Base-by-base conservation (phyloP, 306 rosid species). In the Rubus parviflorus region DNA sequence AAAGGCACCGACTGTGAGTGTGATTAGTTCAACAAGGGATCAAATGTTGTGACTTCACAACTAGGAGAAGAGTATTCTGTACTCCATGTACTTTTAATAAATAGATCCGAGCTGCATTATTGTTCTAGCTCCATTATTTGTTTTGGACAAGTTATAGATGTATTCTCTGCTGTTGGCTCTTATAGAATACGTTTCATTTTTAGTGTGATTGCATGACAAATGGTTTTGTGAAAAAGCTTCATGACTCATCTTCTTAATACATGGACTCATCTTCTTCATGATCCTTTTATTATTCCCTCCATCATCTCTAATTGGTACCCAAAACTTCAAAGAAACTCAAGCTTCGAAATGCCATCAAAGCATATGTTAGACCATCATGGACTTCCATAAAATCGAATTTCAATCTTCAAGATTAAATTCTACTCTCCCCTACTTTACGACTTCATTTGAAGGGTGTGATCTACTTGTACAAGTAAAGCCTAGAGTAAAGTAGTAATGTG, bases 21-120 rank as follows among this genome's bases (percentile, higher is more conserved):
- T 37, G 20, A 72, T 19, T 72, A 35, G 61, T 65, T 72, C 64
- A 72, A 6, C 30, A 10, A 30, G 3, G 52, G 51, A 43, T 67
- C 72, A 67, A 43, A 67, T 65, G 70, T 38, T 65, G 70, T 65
- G 70, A 65, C 45, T 62, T 62, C 68, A 62, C 70, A 65, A 17
- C 47, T 16, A 40, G 70, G 48, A 40, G 70, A 47, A 65, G 25
- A 48, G 72, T 67, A 41, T 67, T 17, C 37, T n/a, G 72, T 67
- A 67, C 52, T 67, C 72, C 49, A 65, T 65, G 52, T 67, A 67
- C 72, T 65, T 40, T 4, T 65, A 19, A 3, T 65, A 7, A 11
- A 38, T 40, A 16, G 25, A 65, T 38, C 2, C 40, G 12, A 62
- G 20, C 43, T 60, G 77, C 56, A 58, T 45, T 65, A 22, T 38